These are phyloP conservation scores for Fomitopsis pinicola DNA, from an alignment of 1,284 basidiomycete genomes.

Conservation along the genomic window DNA sequence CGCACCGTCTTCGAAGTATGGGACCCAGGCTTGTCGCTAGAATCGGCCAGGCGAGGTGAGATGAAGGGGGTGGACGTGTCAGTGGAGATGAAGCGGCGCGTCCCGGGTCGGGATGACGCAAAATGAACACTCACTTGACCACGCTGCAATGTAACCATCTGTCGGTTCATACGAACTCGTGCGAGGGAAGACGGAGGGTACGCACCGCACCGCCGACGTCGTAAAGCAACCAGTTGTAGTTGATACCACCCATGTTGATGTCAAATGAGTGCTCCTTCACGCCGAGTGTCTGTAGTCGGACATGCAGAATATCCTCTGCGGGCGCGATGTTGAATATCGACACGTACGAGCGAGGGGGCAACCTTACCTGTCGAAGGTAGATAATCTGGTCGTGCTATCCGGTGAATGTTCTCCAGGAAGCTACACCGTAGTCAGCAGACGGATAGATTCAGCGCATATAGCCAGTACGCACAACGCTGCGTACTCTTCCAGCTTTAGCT, in stretches of 20 bases:
- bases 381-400: conserved; percentile 66
- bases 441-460: neutral
- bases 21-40: conserved; percentile 74
- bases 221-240: conserved; percentile 71
- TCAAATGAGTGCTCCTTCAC: conserved; percentile 73
- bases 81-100: neutral
- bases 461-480: conserved; percentile 58
- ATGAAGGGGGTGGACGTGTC: neutral
- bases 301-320: conserved; percentile 69
- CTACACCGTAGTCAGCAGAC: conserved; percentile 31
- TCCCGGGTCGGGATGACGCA: neutral
- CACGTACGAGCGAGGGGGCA: neutral
- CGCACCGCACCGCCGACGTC: conserved; percentile 75
- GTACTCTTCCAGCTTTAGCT: conserved; percentile 70
- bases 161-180: neutral
- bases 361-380: conserved; percentile 58
- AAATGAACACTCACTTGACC: conserved; percentile 41
- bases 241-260: conserved; percentile 54
- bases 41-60: neutral
- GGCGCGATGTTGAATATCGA: neutral
- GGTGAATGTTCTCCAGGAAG: conserved; percentile 61
- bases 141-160: conserved; percentile 31
- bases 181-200: neutral
- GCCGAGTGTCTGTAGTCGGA: conserved; percentile 73
- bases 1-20: conserved; percentile 79